phyloP scores from a whole-genome alignment of 768 basidiomycete genomes.

The Macrolepiota albuminosa region DNA sequence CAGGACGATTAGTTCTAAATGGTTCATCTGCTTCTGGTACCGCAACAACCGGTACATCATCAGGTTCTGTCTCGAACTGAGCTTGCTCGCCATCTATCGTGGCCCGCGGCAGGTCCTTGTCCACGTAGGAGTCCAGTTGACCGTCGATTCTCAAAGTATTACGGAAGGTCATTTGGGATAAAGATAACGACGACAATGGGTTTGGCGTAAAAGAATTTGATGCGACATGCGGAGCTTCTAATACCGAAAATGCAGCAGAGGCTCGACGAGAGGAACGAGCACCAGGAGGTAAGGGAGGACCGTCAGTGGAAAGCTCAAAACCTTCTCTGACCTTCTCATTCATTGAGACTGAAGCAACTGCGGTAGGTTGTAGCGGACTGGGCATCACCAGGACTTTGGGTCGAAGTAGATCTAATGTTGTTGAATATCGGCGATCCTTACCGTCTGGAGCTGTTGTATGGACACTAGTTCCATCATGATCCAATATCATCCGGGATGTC shows the following conservation, averaged over 20 bases:
- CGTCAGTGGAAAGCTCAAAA: conserved; percentile 63
- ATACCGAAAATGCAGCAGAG: conserved; percentile 32
- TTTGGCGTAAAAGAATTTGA: conserved; percentile 78
- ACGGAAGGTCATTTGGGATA: conserved; percentile 84
- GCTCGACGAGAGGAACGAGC: conserved; percentile 54
- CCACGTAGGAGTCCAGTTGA: conserved; percentile 57
- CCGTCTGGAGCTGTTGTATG: conserved; percentile 33
- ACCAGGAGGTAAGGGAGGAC: conserved; percentile 72
- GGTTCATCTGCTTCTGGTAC: conserved; percentile 23
- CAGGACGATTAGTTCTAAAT: conserved; percentile 42
- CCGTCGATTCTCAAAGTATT: conserved; percentile 73
- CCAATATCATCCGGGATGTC: conserved; percentile 59
- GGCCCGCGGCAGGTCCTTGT: conserved; percentile 62
- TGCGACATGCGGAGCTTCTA: conserved; percentile 34
- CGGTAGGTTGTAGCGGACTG: conserved; percentile 64
- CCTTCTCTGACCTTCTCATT: conserved; percentile 41
- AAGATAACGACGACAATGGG: conserved; percentile 63
- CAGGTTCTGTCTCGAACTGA: conserved; percentile 38
- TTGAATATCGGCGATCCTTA: conserved; percentile 61
- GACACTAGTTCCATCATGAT: conserved; percentile 45
- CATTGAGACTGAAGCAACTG: conserved; percentile 29
- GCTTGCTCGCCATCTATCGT: conserved; percentile 76
- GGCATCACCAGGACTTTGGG: conserved; percentile 97
- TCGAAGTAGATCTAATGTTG: conserved; percentile 72
- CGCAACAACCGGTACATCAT: conserved; percentile 25